Evolutionary conservation across 371 early-diverging fungal species (phyloP).

Genomic region (Syncephalastrum contaminatum): DNA sequence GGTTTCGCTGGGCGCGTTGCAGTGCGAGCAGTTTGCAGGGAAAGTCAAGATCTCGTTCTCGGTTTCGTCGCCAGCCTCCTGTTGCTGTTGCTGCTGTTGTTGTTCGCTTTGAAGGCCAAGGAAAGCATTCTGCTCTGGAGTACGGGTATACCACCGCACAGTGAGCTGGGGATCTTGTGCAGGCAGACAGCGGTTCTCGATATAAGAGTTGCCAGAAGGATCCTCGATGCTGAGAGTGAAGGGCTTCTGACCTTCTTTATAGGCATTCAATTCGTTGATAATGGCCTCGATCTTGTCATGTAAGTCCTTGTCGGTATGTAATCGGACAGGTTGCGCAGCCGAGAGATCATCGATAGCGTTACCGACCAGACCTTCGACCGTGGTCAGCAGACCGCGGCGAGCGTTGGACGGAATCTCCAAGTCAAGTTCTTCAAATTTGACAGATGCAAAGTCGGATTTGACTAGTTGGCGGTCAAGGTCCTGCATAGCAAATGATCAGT

Average conservation of each 20-base stretch:
- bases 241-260: conserved; percentile 51
- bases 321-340: conserved; percentile 77
- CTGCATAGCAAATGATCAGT: conserved; percentile 9
- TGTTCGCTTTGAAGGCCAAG: conserved; percentile 72
- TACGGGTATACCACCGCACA: conserved; percentile 66
- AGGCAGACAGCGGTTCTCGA: conserved; percentile 74
- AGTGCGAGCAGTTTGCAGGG: conserved; percentile 86
- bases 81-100: conserved; percentile 10
- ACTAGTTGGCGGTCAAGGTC: conserved; percentile 93
- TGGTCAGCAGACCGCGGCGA: conserved; percentile 79
- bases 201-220: conserved; percentile 91
- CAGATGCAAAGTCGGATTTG: conserved; percentile 80
- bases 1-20: conserved; percentile 81
- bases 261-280: conserved; percentile 62
- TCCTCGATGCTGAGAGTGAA: conserved; percentile 87
- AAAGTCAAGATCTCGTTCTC: conserved; percentile 71
- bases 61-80: conserved; percentile 48
- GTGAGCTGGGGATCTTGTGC: conserved; percentile 79
- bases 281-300: conserved; percentile 77
- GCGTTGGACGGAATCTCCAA: conserved; percentile 86
- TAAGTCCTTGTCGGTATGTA: conserved; percentile 58
- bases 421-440: conserved; percentile 82
- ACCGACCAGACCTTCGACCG: conserved; percentile 85
- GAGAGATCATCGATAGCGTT: conserved; percentile 81
- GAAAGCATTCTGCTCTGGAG: conserved; percentile 73